Percentiles rank a stretch among this genome's conserved stretches.
phyloP scores from a whole-genome alignment of 371 early-diverging fungal genomes.

The Rhizopus microsporus region DNA sequence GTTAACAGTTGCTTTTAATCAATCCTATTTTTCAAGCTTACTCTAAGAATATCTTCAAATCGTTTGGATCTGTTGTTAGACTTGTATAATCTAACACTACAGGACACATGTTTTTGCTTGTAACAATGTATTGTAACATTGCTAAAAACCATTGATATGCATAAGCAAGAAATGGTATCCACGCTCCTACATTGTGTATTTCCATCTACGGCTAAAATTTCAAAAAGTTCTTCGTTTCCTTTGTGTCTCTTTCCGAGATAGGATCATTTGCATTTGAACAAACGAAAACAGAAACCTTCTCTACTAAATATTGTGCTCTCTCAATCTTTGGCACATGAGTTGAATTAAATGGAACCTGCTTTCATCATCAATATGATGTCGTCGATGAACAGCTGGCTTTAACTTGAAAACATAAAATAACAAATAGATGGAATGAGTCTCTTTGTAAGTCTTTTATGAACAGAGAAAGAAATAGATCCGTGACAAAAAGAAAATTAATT shows the following conservation, averaged over 20 bases:
- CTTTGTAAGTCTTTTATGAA: no score
- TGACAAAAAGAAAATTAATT: no score
- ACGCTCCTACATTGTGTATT: background rate
- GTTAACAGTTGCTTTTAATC: conserved; percentile 7
- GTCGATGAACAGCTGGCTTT: no score
- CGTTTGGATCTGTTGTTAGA: conserved; percentile 3
- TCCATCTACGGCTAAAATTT: background rate
- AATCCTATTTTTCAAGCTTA: conserved; percentile 11
- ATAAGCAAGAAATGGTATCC: no score
- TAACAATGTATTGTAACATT: background rate
- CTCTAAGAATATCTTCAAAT: conserved; percentile 9
- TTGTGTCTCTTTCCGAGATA: background rate
- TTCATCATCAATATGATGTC: background rate
- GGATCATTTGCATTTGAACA: background rate
- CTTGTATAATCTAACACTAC: conserved; percentile 9
- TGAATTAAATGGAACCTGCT: background rate
- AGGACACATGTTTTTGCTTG: conserved; percentile 6
- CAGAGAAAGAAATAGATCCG: no score
- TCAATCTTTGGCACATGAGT: conserved; percentile 5
- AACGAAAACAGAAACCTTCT: background rate
- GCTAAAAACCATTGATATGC: no score
- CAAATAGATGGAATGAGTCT: no score
- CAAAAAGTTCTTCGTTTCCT: background rate
- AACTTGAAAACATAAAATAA: no score
- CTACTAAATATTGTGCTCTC: background rate